These are phyloP conservation scores for Quercus phellos DNA, from an alignment of 331 rosid genomes.

Conservation along the genomic window DNA sequence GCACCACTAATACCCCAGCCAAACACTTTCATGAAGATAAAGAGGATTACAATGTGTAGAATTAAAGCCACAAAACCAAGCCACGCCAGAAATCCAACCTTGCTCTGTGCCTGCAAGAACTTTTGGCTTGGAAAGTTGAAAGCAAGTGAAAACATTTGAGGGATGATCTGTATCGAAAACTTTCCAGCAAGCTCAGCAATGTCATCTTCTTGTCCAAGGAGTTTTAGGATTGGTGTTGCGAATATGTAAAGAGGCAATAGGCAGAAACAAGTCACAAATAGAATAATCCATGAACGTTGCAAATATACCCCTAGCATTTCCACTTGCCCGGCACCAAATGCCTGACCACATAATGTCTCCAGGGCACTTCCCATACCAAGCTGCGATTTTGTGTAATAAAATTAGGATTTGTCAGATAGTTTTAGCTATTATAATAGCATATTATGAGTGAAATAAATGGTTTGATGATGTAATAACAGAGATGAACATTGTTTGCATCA, in stretches of 20 bases:
- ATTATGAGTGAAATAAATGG: background rate
- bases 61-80: slow-evolving; percentile 50
- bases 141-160: slow-evolving; percentile 84
- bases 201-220: slow-evolving; percentile 62
- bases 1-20: slow-evolving; percentile 78
- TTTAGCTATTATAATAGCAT: background rate
- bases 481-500: background rate
- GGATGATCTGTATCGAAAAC: slow-evolving; percentile 68
- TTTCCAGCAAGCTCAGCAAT: slow-evolving; percentile 70
- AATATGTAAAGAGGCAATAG: slow-evolving; percentile 62
- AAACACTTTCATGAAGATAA: slow-evolving; percentile 38
- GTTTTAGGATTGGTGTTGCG: slow-evolving; percentile 48
- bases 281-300: slow-evolving; percentile 87
- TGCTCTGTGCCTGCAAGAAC: slow-evolving; percentile 87
- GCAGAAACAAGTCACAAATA: slow-evolving; percentile 41
- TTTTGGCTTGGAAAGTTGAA: slow-evolving; percentile 75
- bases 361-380: slow-evolving; percentile 96
- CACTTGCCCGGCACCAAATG: slow-evolving; percentile 88
- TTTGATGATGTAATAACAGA: background rate
- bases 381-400: slow-evolving; percentile 32
- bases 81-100: slow-evolving; percentile 72
- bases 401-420: background rate
- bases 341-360: slow-evolving; percentile 93
- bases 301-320: slow-evolving; percentile 80
- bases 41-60: slow-evolving; percentile 39